Evolutionary conservation across 2,329 filamentous ascomycete genomes (phyloP).

Genomic region (Myriangium duriaei): DNA sequence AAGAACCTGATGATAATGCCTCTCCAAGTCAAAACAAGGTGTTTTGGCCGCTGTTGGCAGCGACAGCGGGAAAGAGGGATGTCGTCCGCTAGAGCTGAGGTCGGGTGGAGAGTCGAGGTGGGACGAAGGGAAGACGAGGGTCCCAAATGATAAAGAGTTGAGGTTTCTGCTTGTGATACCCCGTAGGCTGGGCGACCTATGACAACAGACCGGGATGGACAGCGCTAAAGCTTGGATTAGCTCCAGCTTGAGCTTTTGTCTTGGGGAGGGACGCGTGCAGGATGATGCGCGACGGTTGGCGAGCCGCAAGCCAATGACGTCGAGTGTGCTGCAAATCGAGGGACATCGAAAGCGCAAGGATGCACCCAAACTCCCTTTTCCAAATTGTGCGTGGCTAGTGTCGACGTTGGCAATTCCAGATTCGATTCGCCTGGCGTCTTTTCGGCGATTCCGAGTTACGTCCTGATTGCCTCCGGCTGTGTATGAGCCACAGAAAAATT

Average conservation of each 20-base stretch:
- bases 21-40: neutral
- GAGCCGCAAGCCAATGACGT: neutral
- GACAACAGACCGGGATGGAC: neutral
- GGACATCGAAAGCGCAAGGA: neutral
- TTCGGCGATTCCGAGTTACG: neutral
- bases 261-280: neutral
- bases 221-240: neutral
- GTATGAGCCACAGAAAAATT: neutral
- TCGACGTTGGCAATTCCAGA: neutral
- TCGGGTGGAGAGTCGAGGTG: neutral
- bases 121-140: neutral
- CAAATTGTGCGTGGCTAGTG: too few relatives aligned
- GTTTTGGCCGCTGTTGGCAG: neutral
- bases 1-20: neutral
- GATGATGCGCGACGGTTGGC: neutral
- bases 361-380: too few relatives aligned
- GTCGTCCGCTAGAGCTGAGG: neutral
- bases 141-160: neutral
- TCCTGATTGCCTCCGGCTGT: neutral
- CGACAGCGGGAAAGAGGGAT: too few relatives aligned
- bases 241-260: neutral
- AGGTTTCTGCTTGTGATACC: neutral
- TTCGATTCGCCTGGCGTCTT: neutral
- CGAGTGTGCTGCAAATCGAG: neutral
- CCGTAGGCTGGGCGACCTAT: neutral